A percentile compares a stretch with the other conserved stretches of the same genome.
Conservation (phyloP, 2,329 filamentous ascomycete species). For the Moelleriella libera region DNA sequence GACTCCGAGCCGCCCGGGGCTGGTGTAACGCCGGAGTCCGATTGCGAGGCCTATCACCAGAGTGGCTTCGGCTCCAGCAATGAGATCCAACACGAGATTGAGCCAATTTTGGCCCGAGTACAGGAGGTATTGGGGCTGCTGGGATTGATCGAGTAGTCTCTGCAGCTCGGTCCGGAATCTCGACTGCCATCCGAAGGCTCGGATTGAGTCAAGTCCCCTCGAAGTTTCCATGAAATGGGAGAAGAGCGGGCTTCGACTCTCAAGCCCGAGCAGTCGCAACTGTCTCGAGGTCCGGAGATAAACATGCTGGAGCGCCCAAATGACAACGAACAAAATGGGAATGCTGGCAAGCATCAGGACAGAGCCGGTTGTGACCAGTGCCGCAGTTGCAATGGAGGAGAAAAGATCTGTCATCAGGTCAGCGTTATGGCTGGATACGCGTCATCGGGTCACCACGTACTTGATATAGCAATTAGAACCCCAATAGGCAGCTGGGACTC, state of each 20-base stretch:
- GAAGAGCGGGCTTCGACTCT: slow-evolving; percentile 33
- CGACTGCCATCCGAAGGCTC: slow-evolving; percentile 38
- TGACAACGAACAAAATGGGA: slow-evolving; percentile 2
- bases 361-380: slow-evolving; percentile 3
- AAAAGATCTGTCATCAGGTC: slow-evolving; percentile 1
- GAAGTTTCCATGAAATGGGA: slow-evolving; percentile 26
- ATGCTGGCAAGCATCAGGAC: slow-evolving; percentile 3
- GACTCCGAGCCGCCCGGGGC: slow-evolving; percentile 4
- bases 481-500: slow-evolving; percentile 3
- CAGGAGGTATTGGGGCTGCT: slow-evolving; percentile 39
- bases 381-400: slow-evolving; percentile 1
- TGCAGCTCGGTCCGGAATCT: slow-evolving; percentile 26
- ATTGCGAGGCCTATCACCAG: slow-evolving; percentile 29
- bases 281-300: slow-evolving; percentile 32
- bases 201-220: slow-evolving; percentile 29
- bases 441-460: background rate
- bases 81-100: slow-evolving; percentile 29
- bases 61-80: slow-evolving; percentile 28
- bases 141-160: slow-evolving; percentile 32
- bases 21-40: slow-evolving; percentile 1
- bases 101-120: slow-evolving; percentile 41
- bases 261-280: slow-evolving; percentile 35
- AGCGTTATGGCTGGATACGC: background rate
- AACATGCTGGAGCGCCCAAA: slow-evolving; percentile 5
- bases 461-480: slow-evolving; percentile 3